Evolutionary conservation across 202 grass and related monocot genomes (phyloP).

Genomic region (Dendrocalamus latiflorus): DNA sequence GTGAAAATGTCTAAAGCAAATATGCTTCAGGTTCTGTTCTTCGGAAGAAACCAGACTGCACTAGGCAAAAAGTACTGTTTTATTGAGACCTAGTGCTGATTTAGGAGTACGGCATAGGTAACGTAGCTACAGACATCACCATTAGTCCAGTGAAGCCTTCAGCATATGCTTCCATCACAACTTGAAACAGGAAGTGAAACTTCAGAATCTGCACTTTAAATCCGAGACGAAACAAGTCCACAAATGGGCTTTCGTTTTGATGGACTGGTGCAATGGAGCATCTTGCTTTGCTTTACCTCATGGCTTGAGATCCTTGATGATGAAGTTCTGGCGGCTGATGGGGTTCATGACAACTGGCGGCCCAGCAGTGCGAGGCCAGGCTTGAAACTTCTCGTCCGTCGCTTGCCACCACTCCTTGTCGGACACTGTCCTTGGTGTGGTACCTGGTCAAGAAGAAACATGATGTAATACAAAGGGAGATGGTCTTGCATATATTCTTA

Average conservation of each 20-base stretch:
- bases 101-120: not conserved
- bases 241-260: not conserved
- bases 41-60: not conserved
- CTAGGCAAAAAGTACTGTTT: not conserved
- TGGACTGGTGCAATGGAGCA: not conserved
- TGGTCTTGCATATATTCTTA: not conserved
- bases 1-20: conserved; percentile 13
- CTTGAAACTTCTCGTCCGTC: conserved; percentile 78
- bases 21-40: not conserved
- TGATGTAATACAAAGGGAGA: not conserved
- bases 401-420: conserved; percentile 80
- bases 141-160: not conserved
- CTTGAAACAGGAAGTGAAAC: not conserved
- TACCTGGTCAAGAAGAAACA: conserved; percentile 46
- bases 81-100: conserved; percentile 6
- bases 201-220: not conserved
- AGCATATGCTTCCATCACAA: not conserved
- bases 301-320: conserved; percentile 58
- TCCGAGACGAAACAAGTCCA: not conserved
- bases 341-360: conserved; percentile 92
- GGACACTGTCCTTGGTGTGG: conserved; percentile 56
- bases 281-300: not conserved
- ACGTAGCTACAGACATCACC: too few species aligned
- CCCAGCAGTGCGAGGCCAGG: conserved; percentile 76
- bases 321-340: conserved; percentile 89